Conservation (phyloP, 352 stramenopile species). For the Globisporangium orthogonon region DNA sequence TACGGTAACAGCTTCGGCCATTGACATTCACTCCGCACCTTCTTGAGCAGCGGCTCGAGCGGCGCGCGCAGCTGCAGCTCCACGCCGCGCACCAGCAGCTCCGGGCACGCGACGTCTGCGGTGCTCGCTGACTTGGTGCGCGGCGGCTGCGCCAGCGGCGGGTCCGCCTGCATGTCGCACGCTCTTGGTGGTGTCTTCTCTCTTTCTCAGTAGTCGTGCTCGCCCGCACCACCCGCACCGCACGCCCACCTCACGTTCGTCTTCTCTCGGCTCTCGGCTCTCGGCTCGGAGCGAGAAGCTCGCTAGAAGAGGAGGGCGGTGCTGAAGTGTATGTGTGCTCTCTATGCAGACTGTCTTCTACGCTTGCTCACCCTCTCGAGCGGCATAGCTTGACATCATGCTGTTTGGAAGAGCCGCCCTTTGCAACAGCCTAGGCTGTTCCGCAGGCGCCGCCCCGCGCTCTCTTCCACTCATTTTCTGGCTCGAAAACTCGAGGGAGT, state of each 20-base stretch:
- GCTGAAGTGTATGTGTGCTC: no score
- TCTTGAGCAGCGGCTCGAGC: constrained; percentile 49
- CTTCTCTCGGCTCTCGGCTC: no score
- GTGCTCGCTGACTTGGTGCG: background rate
- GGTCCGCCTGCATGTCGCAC: background rate
- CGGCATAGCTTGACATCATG: no score
- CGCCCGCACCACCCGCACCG: no score
- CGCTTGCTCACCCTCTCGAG: background rate
- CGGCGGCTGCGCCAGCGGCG: background rate
- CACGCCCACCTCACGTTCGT: no score
- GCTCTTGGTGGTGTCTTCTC: background rate
- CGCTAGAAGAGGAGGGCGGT: no score
- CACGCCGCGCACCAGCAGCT: constrained; percentile 35
- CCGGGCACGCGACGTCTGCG: constrained; percentile 27
- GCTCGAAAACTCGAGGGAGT: background rate
- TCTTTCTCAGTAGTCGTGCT: background rate
- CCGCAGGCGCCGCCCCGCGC: background rate
- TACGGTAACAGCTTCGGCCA: background rate
- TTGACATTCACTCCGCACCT: constrained; percentile 11
- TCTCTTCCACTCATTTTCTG: constrained; percentile 17
- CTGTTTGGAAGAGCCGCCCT: background rate
- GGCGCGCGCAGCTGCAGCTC: constrained; percentile 37
- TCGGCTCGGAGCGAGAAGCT: no score
- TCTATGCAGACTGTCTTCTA: background rate
- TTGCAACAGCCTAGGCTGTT: background rate